These are phyloP conservation scores for Trifolium dubium DNA, from an alignment of 306 rosid genomes.

Conservation along the genomic window DNA sequence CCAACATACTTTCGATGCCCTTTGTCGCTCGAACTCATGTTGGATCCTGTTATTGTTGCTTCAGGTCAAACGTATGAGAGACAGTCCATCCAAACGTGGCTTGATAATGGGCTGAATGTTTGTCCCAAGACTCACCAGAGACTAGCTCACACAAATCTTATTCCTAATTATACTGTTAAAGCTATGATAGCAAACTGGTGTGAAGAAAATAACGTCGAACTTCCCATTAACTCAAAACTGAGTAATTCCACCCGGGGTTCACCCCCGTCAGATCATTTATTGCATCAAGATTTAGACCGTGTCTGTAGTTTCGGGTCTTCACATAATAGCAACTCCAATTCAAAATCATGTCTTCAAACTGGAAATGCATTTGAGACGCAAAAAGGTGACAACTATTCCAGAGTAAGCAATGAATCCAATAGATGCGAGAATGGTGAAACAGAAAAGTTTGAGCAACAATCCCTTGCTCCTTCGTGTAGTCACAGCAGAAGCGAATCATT, in stretches of 20 bases:
- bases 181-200: constrained; percentile 94
- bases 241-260: constrained; percentile 41
- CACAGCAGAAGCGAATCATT: constrained; percentile 81
- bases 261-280: constrained; percentile 44
- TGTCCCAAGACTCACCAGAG: constrained; percentile 85
- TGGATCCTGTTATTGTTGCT: constrained; percentile 92
- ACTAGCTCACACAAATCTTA: constrained; percentile 75
- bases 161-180: constrained; percentile 86
- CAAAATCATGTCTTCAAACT: constrained; percentile 61
- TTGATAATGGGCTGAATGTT: constrained; percentile 71
- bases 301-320: constrained; percentile 52
- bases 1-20: constrained; percentile 91
- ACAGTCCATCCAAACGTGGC: constrained; percentile 81
- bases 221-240: constrained; percentile 42
- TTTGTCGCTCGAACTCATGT: constrained; percentile 81
- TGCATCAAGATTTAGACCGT: constrained; percentile 48
- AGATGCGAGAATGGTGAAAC: constrained; percentile 49
- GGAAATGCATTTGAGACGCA: constrained; percentile 61
- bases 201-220: constrained; percentile 72
- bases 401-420: constrained; percentile 53
- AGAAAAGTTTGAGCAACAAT: constrained; percentile 57
- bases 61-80: constrained; percentile 94
- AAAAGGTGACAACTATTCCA: constrained; percentile 50
- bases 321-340: constrained; percentile 57
- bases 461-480: constrained; percentile 64